Evolutionary conservation across 179 eudicot species (phyloP), one percentile per base, ranked within the genome.

Genomic region (Beta lomatogona): DNA sequence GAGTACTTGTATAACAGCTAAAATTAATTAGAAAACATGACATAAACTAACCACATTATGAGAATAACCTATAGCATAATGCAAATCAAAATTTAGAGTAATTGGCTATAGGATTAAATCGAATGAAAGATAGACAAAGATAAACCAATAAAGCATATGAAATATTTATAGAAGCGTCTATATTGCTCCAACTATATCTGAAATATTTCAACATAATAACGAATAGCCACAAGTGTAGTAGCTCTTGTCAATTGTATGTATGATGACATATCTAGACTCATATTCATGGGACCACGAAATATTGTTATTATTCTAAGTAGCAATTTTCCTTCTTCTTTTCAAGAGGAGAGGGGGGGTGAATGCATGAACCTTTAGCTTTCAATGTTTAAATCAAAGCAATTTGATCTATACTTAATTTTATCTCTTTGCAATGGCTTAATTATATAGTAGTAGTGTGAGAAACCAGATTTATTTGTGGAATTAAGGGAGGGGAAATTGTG

Each of bases 321-420:
- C 71, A 67, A n/a, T 31, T 67, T 67, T 44, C 21, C 48, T 36
- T 16, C 36, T 21, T 64, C 7, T 7, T 44, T 68, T 36, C 71
- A 25, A 13, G 41, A 36, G 2, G 41, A 36, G 2, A 14, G 4
- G 72, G 2, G n/a, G 12, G 48, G 50, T 68, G 72, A 67, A 68
- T 68, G 72, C 72, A 68, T 68, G 72, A 68, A 68, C 72, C 72
- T 68, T 10, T 41, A 68, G n/a, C 52, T 68, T 68, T 68, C 72
- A 68, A 41, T 11, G 72, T 68, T 68, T 31, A 6, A 18, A 36
- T n/a, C 6, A 3, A 13, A 68, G 22, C 72, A 44, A 68, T 18
- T 41, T 41, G 72, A 9, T 68, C 12, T 68, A 7, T 53, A 41
- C 36, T 9, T 64, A 64, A 6, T 16, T 6, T 16, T 10, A 22